phyloP scores from a whole-genome alignment of 2,329 filamentous ascomycete species.

The Penicillium sp. region DNA sequence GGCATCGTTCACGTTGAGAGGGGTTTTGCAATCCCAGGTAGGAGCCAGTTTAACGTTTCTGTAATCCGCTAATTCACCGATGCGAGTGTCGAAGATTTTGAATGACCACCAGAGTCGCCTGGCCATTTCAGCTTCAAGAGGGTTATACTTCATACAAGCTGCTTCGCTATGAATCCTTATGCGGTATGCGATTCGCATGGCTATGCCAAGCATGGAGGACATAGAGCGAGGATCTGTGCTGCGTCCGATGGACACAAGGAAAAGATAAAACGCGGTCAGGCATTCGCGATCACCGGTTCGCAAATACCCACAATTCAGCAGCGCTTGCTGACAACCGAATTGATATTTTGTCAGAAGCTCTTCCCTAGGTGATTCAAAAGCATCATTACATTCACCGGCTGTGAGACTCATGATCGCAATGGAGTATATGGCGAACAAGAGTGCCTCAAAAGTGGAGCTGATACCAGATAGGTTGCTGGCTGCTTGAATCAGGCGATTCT shows the following conservation, averaged over 20 bases:
- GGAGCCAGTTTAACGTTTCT: slow-evolving; percentile 38
- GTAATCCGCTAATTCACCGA: slow-evolving; percentile 63
- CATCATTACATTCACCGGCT: slow-evolving; percentile 51
- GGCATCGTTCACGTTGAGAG: slow-evolving; percentile 45
- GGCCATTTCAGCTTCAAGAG: slow-evolving; percentile 67
- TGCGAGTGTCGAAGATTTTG: slow-evolving; percentile 65
- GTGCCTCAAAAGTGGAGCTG: slow-evolving; percentile 58
- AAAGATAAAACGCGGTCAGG: slow-evolving; percentile 54
- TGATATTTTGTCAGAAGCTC: slow-evolving; percentile 44
- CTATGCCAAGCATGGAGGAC: slow-evolving; percentile 63
- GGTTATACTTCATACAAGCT: slow-evolving; percentile 40
- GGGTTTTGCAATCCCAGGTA: slow-evolving; percentile 45
- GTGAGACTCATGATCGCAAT: slow-evolving; percentile 58
- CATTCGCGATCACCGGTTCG: slow-evolving; percentile 43
- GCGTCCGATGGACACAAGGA: slow-evolving; percentile 56
- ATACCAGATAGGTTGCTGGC: slow-evolving; percentile 56
- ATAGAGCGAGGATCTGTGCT: slow-evolving; percentile 59
- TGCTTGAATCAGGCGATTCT: slow-evolving; percentile 63
- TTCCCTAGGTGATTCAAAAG: slow-evolving; percentile 39
- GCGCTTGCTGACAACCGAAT: slow-evolving; percentile 48
- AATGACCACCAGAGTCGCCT: slow-evolving; percentile 72
- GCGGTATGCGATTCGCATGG: slow-evolving; percentile 65
- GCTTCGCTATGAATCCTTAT: slow-evolving; percentile 68
- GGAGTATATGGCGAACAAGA: slow-evolving; percentile 69
- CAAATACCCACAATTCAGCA: slow-evolving; percentile 45